A percentile compares a stretch with the other conserved stretches of the same genome.
Evolutionary conservation across 139 green algal genomes (phyloP).

Genomic region (Chlorella sp.): DNA sequence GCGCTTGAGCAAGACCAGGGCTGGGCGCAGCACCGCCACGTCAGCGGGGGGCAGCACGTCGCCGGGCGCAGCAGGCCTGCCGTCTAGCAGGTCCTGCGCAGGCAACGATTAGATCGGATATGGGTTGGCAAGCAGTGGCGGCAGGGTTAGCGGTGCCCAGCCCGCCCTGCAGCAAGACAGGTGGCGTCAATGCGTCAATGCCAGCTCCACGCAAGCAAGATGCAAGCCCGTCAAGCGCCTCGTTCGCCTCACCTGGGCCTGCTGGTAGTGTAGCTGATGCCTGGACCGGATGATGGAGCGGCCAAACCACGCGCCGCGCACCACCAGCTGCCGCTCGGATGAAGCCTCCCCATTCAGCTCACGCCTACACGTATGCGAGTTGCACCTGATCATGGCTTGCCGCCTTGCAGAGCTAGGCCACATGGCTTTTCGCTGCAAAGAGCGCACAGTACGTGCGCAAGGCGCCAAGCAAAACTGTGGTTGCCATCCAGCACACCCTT

Average conservation of each 20-base stretch:
- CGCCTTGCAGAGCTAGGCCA: no score
- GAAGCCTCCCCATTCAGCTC: not conserved
- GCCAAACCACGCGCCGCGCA: conserved; percentile 53
- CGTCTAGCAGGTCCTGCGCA: conserved; percentile 52
- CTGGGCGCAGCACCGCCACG: not conserved
- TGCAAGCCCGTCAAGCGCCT: no score
- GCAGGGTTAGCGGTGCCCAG: no score
- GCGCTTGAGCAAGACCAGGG: not conserved
- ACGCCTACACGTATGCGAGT: no score
- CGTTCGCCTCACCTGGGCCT: conserved; percentile 37
- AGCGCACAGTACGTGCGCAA: no score
- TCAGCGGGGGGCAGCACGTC: conserved; percentile 22
- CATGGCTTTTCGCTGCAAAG: no score
- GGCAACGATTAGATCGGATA: not conserved
- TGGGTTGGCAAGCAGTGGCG: not conserved
- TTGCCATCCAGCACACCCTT: no score
- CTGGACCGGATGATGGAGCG: conserved; percentile 51
- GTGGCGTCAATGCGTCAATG: no score
- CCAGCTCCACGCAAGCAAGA: no score
- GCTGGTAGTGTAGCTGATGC: conserved; percentile 68
- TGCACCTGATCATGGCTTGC: no score
- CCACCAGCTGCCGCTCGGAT: not conserved
- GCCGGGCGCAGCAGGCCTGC: conserved; percentile 6
- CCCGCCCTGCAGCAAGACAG: no score
- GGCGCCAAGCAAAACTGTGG: no score